Percentiles rank a stretch among this genome's conserved stretches.
Evolutionary conservation across 108 stramenopile species (phyloP).

Genomic region (Skeletonema marinoi): DNA sequence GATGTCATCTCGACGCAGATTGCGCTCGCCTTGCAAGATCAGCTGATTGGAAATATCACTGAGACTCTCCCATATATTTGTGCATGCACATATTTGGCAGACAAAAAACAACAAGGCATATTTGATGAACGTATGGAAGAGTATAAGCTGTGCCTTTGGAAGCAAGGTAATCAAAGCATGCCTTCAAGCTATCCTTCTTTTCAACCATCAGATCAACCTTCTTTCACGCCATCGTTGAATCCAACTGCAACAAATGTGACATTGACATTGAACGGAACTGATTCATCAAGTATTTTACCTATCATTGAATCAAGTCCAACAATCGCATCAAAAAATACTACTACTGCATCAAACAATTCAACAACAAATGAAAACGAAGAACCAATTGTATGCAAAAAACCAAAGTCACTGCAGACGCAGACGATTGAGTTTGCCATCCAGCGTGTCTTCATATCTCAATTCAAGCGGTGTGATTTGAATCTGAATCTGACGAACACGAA

Average conservation of each 20-base stretch:
- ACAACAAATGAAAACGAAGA: background rate
- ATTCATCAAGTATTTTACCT: background rate
- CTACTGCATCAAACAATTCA: background rate
- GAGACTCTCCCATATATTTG: background rate
- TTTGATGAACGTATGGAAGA: background rate
- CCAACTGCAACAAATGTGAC: background rate
- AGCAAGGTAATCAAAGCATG: background rate
- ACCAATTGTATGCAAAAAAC: background rate
- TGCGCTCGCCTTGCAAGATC: background rate
- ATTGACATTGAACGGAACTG: background rate
- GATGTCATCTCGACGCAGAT: constrained; percentile 22
- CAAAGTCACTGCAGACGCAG: background rate
- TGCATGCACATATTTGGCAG: background rate
- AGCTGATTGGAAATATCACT: background rate
- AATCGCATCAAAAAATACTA: background rate
- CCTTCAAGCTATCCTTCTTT: background rate
- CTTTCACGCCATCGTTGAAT: background rate
- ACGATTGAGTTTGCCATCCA: background rate
- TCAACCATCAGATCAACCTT: background rate
- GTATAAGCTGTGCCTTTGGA: background rate
- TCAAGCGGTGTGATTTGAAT: background rate
- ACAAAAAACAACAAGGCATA: background rate
- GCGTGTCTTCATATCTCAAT: background rate
- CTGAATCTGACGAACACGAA: background rate
- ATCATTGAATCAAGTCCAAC: background rate